Percentiles rank a stretch among this genome's conserved stretches.
Evolutionary conservation across 805 yeast species (phyloP).

Genomic region (Candida ponderosae): DNA sequence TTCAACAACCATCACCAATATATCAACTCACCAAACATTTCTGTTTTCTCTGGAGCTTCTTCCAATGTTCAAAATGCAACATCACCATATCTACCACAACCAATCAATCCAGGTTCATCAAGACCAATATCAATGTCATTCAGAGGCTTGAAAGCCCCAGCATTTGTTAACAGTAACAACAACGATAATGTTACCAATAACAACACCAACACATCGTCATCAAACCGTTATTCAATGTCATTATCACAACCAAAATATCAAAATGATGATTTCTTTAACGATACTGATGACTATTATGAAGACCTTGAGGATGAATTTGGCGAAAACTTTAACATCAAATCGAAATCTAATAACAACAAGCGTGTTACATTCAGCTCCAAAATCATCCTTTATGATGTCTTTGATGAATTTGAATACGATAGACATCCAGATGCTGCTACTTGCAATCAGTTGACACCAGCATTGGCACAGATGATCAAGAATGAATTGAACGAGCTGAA

Average conservation of each 20-base stretch:
- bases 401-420: conserved; percentile 77
- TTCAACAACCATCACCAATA: no score
- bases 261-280: neutral
- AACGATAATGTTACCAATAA: conserved; percentile 17
- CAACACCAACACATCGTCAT: conserved; percentile 33
- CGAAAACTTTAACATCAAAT: neutral
- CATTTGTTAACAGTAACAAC: conserved; percentile 35
- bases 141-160: conserved; percentile 55
- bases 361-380: conserved; percentile 67
- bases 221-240: conserved; percentile 8
- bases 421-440: conserved; percentile 90
- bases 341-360: conserved; percentile 1
- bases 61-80: neutral
- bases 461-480: conserved; percentile 76
- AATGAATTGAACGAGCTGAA: conserved; percentile 79
- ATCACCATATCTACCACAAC: neutral
- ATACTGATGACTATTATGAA: neutral
- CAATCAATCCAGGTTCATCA: neutral
- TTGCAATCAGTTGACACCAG: conserved; percentile 85
- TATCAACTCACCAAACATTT: neutral
- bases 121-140: conserved; percentile 44
- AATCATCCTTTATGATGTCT: conserved; percentile 80
- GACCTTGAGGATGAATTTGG: neutral
- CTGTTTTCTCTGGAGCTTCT: neutral
- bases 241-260: neutral